Evolutionary conservation across 208 protist species (phyloP).

Genomic region (Trypanosoma brucei): DNA sequence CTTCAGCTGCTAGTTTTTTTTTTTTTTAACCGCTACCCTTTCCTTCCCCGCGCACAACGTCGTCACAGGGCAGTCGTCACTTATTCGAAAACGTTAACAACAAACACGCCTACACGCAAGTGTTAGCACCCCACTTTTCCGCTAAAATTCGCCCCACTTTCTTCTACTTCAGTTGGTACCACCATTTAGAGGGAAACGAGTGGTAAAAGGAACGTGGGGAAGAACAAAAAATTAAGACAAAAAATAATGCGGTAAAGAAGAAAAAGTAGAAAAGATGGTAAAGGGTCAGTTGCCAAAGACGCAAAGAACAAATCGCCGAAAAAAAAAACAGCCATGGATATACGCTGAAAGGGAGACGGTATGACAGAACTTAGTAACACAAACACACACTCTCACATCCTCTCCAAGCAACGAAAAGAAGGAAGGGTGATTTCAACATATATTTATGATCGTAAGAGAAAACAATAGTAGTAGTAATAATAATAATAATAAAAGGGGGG

Average conservation of each 20-base stretch:
- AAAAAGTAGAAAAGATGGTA: slow-evolving; percentile 18
- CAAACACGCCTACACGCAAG: too few relatives aligned
- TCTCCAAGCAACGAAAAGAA: too few relatives aligned
- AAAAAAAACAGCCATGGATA: neutral
- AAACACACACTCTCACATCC: neutral
- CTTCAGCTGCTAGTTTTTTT: too few relatives aligned
- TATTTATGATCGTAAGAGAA: too few relatives aligned
- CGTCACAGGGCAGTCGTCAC: too few relatives aligned
- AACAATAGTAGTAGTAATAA: too few relatives aligned
- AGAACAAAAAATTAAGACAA: neutral
- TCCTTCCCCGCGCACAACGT: too few relatives aligned
- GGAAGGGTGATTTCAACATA: too few relatives aligned
- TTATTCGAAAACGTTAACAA: too few relatives aligned
- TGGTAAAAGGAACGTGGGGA: neutral
- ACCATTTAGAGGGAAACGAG: neutral
- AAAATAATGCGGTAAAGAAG: slow-evolving; percentile 2
- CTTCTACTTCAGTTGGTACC: neutral
- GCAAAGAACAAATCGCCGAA: neutral
- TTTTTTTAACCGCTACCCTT: too few relatives aligned
- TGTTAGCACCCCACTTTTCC: too few relatives aligned
- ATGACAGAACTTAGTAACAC: neutral
- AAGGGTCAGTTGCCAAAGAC: neutral
- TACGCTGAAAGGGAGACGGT: neutral
- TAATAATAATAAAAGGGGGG: too few relatives aligned
- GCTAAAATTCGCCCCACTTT: neutral